A percentile compares a stretch with the other conserved stretches of the same genome.
Evolutionary conservation across 2,329 filamentous ascomycete genomes (phyloP).

Genomic region (Penicillium sp.): DNA sequence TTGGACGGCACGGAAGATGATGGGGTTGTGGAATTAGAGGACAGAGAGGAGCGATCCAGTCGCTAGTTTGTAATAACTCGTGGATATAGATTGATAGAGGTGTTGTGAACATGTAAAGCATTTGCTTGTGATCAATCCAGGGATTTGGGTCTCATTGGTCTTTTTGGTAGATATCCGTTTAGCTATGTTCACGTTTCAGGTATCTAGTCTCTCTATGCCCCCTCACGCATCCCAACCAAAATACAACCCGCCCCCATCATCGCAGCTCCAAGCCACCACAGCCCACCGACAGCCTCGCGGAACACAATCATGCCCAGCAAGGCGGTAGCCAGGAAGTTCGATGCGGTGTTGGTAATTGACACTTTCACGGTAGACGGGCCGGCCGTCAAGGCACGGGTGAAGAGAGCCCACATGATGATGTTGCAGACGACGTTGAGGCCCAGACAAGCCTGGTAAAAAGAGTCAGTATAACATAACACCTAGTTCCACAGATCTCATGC

Average conservation of each 20-base stretch:
- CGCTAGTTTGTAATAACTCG: slow-evolving; percentile 8
- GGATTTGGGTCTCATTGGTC: neutral
- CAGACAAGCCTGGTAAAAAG: slow-evolving; percentile 53
- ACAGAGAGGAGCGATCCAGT: slow-evolving; percentile 26
- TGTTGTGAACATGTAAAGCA: slow-evolving; percentile 1
- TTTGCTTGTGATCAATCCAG: neutral
- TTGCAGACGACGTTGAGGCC: slow-evolving; percentile 62
- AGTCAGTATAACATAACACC: neutral
- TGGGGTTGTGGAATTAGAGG: slow-evolving; percentile 47
- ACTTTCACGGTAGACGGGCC: slow-evolving; percentile 61
- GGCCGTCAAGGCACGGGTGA: slow-evolving; percentile 61
- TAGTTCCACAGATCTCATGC: neutral
- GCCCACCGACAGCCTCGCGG: slow-evolving; percentile 52
- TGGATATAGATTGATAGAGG: slow-evolving; percentile 13
- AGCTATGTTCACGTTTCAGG: neutral
- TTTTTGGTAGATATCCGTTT: neutral
- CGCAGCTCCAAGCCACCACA: slow-evolving; percentile 63
- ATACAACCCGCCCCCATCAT: slow-evolving; percentile 62
- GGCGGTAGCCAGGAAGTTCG: slow-evolving; percentile 63
- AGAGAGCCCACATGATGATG: slow-evolving; percentile 63
- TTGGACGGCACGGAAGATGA: slow-evolving; percentile 54
- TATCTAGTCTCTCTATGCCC: slow-evolving; percentile 23
- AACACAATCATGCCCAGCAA: slow-evolving; percentile 59
- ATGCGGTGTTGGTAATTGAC: slow-evolving; percentile 62
- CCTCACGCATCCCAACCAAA: slow-evolving; percentile 60